phyloP scores from a whole-genome alignment of 75 land plant genomes.

The Larix kaempferi region DNA sequence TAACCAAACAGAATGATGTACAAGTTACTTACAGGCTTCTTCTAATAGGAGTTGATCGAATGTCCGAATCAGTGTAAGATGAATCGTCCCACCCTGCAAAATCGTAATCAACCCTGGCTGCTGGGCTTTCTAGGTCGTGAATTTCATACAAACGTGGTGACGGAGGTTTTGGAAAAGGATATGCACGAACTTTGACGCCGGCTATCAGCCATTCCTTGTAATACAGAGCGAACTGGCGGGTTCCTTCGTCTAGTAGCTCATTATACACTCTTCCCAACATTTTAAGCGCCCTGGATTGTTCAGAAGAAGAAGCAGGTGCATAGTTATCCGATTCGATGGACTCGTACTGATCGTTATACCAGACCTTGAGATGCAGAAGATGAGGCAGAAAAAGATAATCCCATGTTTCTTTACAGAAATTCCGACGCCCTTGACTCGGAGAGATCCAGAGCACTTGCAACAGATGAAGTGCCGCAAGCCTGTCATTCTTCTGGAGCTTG shows the following conservation, averaged over 20 bases:
- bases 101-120: not conserved
- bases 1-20: not conserved
- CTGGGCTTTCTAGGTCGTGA: not conserved
- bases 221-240: conserved; percentile 52
- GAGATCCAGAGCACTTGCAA: conserved; percentile 52
- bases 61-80: not conserved
- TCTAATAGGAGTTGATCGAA: not conserved
- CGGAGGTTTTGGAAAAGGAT: not conserved
- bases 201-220: conserved; percentile 63
- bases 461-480: conserved; percentile 40
- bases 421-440: conserved; percentile 45
- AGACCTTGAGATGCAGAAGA: conserved; percentile 39
- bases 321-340: conserved; percentile 1
- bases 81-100: not conserved
- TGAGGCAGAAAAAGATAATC: conserved; percentile 56
- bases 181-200: conserved; percentile 5
- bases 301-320: conserved; percentile 1
- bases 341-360: conserved; percentile 50
- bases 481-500: conserved; percentile 51
- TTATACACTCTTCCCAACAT: conserved; percentile 45
- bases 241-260: conserved; percentile 38
- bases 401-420: conserved; percentile 53
- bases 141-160: not conserved
- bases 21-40: not conserved
- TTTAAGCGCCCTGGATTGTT: conserved; percentile 22